These are phyloP conservation scores for Fusarium setosum DNA, from an alignment of 2,329 filamentous ascomycete species.

Conservation along the genomic window DNA sequence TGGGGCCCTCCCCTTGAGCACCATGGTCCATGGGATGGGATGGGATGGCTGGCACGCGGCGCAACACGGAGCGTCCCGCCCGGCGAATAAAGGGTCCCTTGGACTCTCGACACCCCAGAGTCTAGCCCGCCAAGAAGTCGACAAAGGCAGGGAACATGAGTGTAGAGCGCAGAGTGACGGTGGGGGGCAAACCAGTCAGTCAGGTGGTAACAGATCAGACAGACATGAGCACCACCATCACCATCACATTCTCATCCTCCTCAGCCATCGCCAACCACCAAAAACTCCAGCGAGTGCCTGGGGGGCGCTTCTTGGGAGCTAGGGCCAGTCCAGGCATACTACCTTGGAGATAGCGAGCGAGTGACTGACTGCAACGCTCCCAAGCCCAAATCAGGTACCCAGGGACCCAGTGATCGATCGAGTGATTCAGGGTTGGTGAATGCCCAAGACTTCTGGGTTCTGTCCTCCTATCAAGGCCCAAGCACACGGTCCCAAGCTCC, in stretches of 20 bases:
- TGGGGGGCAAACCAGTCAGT: conserved; percentile 20
- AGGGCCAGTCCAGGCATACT: conserved; percentile 5
- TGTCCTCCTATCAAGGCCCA: conserved; percentile 36
- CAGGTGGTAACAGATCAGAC: conserved; percentile 36
- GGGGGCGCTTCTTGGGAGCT: conserved; percentile 9
- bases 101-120: conserved; percentile 12
- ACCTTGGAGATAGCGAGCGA: conserved; percentile 12
- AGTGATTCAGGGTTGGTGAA: conserved; percentile 38
- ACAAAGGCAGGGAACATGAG: conserved; percentile 10
- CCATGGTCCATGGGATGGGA: conserved; percentile 17
- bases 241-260: conserved; percentile 32
- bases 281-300: not conserved
- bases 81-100: conserved; percentile 34
- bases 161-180: conserved; percentile 28
- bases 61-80: conserved; percentile 38
- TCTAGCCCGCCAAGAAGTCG: conserved; percentile 21
- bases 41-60: conserved; percentile 38
- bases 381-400: conserved; percentile 33
- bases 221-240: conserved; percentile 29
- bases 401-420: conserved; percentile 37
- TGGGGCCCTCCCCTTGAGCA: conserved; percentile 12
- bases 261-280: conserved; percentile 24
- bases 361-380: conserved; percentile 27
- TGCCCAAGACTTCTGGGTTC: conserved; percentile 37
- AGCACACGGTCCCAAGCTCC: conserved; percentile 28